Base-by-base conservation (phyloP, 192 early-diverging fungal species). In the Linderina pennispora region DNA sequence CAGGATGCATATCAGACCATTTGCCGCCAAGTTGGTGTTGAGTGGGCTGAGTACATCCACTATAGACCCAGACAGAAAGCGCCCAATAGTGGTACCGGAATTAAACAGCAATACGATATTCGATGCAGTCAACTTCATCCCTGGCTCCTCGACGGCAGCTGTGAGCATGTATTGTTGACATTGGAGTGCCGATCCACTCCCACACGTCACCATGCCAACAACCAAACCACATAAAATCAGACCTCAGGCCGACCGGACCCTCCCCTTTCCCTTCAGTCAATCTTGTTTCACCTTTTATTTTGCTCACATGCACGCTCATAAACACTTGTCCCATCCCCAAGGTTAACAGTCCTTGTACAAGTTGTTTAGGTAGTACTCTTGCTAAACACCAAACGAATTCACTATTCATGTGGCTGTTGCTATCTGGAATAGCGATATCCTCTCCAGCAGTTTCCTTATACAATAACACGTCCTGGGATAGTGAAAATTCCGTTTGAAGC, bases 161-260 rank as follows among this genome's bases (percentile, higher is more conserved):
- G 64, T 67, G 21, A 56, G 64, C n/a, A 67, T 48, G 34, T 67
- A 67, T n/a, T n/a, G n/a, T n/a, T n/a, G n/a, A n/a, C n/a, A n/a
- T n/a, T n/a, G n/a, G n/a, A n/a, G n/a, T n/a, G n/a, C n/a, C n/a
- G n/a, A n/a, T n/a, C n/a, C n/a, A n/a, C n/a, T n/a, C n/a, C n/a
- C n/a, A n/a, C n/a, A n/a, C n/a, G n/a, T n/a, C n/a, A n/a, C n/a
- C n/a, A n/a, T n/a, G n/a, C n/a, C n/a, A n/a, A n/a, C n/a, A n/a
- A n/a, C n/a, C n/a, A n/a, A n/a, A n/a, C n/a, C n/a, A n/a, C n/a
- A n/a, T n/a, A n/a, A n/a, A n/a, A n/a, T n/a, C n/a, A n/a, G n/a
- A n/a, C n/a, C n/a, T n/a, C n/a, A n/a, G n/a, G n/a, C n/a, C n/a
- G n/a, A n/a, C n/a, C n/a, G n/a, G n/a, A n/a, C n/a, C n/a, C n/a